Conservation (phyloP, 2,329 filamentous ascomycete species). For the Raffaelea ambrosiae region DNA sequence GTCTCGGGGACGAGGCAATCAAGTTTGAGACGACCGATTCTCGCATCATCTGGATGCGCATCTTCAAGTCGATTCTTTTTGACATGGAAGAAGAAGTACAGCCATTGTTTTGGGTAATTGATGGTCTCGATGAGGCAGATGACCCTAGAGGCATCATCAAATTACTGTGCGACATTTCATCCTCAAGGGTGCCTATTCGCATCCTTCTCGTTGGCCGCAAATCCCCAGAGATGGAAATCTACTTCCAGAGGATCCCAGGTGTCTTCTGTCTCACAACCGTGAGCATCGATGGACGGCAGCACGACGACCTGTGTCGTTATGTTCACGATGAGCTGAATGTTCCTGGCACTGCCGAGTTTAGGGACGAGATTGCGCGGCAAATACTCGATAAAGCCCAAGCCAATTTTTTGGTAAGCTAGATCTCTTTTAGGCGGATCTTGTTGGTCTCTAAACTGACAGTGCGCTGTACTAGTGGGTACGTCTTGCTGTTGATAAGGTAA, state of each 20-base stretch:
- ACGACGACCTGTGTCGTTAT: neutral
- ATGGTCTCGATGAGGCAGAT: slow-evolving; percentile 5
- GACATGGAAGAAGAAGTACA: neutral
- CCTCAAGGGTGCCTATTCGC: neutral
- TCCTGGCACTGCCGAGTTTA: neutral
- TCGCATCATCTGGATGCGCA: neutral
- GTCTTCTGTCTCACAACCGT: neutral
- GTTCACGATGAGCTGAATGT: neutral
- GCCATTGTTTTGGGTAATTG: slow-evolving; percentile 3
- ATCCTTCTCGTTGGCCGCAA: neutral
- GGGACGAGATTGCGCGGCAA: neutral
- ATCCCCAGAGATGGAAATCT: neutral
- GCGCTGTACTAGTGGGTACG: neutral
- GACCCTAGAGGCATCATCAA: neutral
- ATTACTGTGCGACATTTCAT: neutral
- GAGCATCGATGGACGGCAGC: neutral
- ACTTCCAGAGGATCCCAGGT: neutral
- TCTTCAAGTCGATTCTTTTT: neutral
- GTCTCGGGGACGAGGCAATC: neutral
- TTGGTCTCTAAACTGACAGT: too few species aligned
- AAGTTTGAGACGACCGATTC: neutral
- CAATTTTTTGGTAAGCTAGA: neutral
- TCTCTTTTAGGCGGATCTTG: too few species aligned
- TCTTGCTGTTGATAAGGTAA: neutral
- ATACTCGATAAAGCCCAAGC: neutral